Evolutionary conservation across 495 filamentous ascomycete species (phyloP).

Genomic region (Aspergillus saccharolyticus): DNA sequence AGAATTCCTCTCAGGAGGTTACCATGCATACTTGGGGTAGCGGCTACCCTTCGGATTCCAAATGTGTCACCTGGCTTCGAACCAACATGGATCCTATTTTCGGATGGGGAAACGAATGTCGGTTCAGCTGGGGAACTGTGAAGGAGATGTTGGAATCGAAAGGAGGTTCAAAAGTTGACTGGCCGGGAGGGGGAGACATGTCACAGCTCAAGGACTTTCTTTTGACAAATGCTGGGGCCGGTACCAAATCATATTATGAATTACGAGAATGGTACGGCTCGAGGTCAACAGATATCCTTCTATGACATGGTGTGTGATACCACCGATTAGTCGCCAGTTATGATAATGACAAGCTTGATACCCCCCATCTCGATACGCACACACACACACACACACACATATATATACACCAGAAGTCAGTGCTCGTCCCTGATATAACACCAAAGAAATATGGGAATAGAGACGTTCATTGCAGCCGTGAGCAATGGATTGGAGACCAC

Average conservation of each 20-base stretch:
- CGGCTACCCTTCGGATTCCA: slow-evolving; percentile 86
- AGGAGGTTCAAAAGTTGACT: slow-evolving; percentile 67
- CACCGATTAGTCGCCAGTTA: slow-evolving; percentile 1
- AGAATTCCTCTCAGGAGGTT: neutral
- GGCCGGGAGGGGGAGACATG: slow-evolving; percentile 68
- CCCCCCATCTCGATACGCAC: neutral
- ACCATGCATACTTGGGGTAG: slow-evolving; percentile 65
- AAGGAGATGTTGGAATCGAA: slow-evolving; percentile 83
- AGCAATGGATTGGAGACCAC: too few species aligned
- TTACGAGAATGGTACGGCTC: slow-evolving; percentile 41
- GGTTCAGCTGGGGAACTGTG: slow-evolving; percentile 92
- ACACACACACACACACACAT: too few species aligned
- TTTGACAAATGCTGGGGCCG: slow-evolving; percentile 20
- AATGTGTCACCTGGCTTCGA: slow-evolving; percentile 76
- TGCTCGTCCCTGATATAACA: too few species aligned
- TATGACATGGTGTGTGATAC: slow-evolving; percentile 8
- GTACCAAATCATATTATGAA: slow-evolving; percentile 25
- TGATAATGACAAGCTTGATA: slow-evolving; percentile 10
- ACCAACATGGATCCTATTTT: slow-evolving; percentile 87
- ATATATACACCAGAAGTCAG: too few species aligned
- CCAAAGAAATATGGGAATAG: neutral
- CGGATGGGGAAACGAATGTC: slow-evolving; percentile 87
- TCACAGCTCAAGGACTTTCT: slow-evolving; percentile 74
- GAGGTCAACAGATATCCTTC: slow-evolving; percentile 29
- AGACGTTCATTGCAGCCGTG: neutral